Percentiles rank a stretch among this genome's conserved stretches.
These are phyloP conservation scores for Trametes punicea DNA, from an alignment of 768 basidiomycete genomes.

Conservation along the genomic window DNA sequence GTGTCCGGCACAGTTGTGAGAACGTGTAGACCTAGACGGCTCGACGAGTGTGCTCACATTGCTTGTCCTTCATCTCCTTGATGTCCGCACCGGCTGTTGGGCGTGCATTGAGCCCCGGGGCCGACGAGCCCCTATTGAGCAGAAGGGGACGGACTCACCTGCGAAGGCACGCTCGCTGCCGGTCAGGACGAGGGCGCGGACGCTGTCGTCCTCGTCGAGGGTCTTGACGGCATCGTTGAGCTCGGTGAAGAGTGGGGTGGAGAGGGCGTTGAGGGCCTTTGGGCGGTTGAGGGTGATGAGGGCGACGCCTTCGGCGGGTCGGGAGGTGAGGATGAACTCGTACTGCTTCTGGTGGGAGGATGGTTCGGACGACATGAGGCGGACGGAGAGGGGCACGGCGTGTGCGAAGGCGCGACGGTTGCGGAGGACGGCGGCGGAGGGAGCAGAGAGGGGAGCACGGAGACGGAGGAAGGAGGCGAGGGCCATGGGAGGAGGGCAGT, in stretches of 20 bases:
- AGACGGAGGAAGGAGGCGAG: not conserved
- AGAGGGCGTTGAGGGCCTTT: constrained; percentile 87
- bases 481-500: not conserved
- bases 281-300: constrained; percentile 88
- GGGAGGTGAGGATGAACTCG: constrained; percentile 65
- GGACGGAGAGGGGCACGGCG: constrained; percentile 11
- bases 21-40: not conserved
- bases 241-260: constrained; percentile 73
- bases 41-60: constrained; percentile 53
- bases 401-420: constrained; percentile 7
- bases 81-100: constrained; percentile 90
- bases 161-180: constrained; percentile 94
- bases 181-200: constrained; percentile 88
- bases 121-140: not conserved
- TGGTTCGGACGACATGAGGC: constrained; percentile 44
- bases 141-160: constrained; percentile 45
- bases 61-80: constrained; percentile 98
- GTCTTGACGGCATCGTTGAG: constrained; percentile 73
- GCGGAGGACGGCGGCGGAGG: constrained; percentile 10
- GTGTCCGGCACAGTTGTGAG: constrained; percentile 31
- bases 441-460: constrained; percentile 8
- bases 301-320: constrained; percentile 64
- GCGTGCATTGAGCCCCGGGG: not conserved
- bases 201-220: constrained; percentile 63
- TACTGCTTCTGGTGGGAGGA: constrained; percentile 36